phyloP scores from a whole-genome alignment of 495 filamentous ascomycete species.

The Aspergillus ellipticus region DNA sequence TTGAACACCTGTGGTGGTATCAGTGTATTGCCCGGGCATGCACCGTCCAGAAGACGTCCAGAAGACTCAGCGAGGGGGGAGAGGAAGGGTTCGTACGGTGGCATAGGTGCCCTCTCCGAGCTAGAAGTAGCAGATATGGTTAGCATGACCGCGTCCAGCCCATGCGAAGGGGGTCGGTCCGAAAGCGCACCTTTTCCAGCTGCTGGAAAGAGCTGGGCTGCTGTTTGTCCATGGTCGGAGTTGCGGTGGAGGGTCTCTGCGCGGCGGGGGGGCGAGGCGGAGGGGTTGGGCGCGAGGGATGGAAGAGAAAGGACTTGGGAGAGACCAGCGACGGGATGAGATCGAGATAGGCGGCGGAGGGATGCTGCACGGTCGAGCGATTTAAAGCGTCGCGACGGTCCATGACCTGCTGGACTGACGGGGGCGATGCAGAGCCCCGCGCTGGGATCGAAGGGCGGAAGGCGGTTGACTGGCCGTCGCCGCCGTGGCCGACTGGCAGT shows the following conservation, averaged over 20 bases:
- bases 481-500: no score
- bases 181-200: constrained; percentile 70
- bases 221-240: constrained; percentile 71
- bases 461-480: background rate
- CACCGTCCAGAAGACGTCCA: background rate
- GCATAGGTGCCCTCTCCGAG: constrained; percentile 98
- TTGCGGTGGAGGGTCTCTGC: background rate
- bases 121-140: constrained; percentile 32
- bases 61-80: background rate
- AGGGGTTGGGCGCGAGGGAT: constrained; percentile 16
- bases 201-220: constrained; percentile 97
- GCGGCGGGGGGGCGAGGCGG: constrained; percentile 3
- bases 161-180: background rate
- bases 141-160: background rate
- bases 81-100: constrained; percentile 58
- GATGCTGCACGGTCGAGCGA: constrained; percentile 8
- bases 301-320: constrained; percentile 37
- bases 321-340: constrained; percentile 35
- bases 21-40: background rate
- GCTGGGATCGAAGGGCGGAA: background rate
- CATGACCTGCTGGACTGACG: constrained; percentile 18
- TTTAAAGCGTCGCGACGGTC: constrained; percentile 16
- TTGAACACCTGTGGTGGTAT: constrained; percentile 78
- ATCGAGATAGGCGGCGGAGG: constrained; percentile 23
- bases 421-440: constrained; percentile 15